phyloP scores from a whole-genome alignment of 495 filamentous ascomycete genomes.

The Aspergillus hancockii region DNA sequence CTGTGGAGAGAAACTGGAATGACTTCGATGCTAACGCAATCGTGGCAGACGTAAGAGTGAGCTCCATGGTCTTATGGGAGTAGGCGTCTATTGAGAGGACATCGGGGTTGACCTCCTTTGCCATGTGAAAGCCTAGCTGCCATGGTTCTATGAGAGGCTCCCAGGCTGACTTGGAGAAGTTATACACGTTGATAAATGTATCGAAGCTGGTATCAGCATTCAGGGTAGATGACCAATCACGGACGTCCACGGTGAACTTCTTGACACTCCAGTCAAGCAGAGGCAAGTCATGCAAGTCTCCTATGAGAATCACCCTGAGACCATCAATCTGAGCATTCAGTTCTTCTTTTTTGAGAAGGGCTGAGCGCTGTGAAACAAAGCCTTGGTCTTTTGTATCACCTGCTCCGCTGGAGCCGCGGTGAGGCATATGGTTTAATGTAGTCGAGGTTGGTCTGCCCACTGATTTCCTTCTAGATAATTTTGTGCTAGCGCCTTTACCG shows the following conservation, averaged over 20 bases:
- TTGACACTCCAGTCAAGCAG: constrained; percentile 93
- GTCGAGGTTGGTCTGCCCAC: constrained; percentile 66
- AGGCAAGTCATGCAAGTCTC: constrained; percentile 91
- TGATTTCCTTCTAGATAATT: constrained; percentile 54
- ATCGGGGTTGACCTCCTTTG: constrained; percentile 73
- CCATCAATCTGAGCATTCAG: constrained; percentile 81
- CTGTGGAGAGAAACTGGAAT: constrained; percentile 81
- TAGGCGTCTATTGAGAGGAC: constrained; percentile 79
- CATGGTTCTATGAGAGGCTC: constrained; percentile 96
- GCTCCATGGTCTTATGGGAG: constrained; percentile 85
- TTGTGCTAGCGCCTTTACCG: constrained; percentile 55
- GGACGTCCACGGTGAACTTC: constrained; percentile 77
- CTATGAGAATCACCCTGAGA: constrained; percentile 90
- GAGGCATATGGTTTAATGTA: constrained; percentile 40
- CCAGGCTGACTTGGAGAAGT: constrained; percentile 98
- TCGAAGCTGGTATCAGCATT: constrained; percentile 87
- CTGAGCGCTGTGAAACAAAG: constrained; percentile 41
- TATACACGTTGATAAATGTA: constrained; percentile 94
- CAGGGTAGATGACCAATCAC: constrained; percentile 87
- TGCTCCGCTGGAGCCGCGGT: constrained; percentile 39
- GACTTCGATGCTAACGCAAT: constrained; percentile 93
- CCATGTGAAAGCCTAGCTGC: constrained; percentile 88
- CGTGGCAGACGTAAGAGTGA: constrained; percentile 89
- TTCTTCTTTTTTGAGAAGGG: constrained; percentile 75
- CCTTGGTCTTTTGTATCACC: constrained; percentile 26